Conservation (phyloP, 805 yeast genomes). For the Suhomyces canberraensis region DNA sequence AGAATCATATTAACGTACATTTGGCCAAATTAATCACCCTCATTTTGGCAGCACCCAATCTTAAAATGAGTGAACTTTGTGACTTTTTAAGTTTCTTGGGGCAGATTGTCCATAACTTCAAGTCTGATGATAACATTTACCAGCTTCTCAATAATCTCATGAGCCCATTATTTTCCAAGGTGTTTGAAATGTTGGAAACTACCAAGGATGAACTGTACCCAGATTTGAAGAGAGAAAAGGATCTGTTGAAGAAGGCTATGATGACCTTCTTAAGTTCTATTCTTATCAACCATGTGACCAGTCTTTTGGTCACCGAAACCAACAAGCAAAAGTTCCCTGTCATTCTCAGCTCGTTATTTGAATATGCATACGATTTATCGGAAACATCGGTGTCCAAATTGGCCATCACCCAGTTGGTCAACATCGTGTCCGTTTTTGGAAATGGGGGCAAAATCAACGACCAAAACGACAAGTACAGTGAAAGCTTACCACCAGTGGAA, state of each 20-base stretch:
- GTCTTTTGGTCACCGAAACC: constrained; percentile 67
- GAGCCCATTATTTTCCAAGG: constrained; percentile 68
- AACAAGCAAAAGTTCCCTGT: constrained; percentile 60
- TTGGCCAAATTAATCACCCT: constrained; percentile 68
- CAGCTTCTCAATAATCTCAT: constrained; percentile 69
- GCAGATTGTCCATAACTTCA: constrained; percentile 79
- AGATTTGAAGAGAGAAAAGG: constrained; percentile 63
- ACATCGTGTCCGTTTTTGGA: constrained; percentile 55
- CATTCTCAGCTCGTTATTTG: constrained; percentile 61
- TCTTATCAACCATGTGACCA: constrained; percentile 73
- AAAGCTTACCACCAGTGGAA: constrained; percentile 51
- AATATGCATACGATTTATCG: constrained; percentile 57
- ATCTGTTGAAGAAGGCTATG: constrained; percentile 64
- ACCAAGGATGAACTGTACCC: constrained; percentile 40
- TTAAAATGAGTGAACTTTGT: constrained; percentile 61
- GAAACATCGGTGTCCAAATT: constrained; percentile 67
- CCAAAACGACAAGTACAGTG: constrained; percentile 50
- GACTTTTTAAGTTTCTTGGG: constrained; percentile 86
- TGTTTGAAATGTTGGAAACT: constrained; percentile 48
- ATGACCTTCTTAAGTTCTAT: constrained; percentile 67
- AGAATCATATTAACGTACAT: constrained; percentile 41
- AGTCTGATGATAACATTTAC: constrained; percentile 63
- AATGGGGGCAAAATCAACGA: constrained; percentile 64
- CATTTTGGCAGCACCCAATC: constrained; percentile 52
- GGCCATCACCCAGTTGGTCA: constrained; percentile 65